Base-by-base conservation (phyloP, 371 early-diverging fungal genomes). In the Mortierella sp. region DNA sequence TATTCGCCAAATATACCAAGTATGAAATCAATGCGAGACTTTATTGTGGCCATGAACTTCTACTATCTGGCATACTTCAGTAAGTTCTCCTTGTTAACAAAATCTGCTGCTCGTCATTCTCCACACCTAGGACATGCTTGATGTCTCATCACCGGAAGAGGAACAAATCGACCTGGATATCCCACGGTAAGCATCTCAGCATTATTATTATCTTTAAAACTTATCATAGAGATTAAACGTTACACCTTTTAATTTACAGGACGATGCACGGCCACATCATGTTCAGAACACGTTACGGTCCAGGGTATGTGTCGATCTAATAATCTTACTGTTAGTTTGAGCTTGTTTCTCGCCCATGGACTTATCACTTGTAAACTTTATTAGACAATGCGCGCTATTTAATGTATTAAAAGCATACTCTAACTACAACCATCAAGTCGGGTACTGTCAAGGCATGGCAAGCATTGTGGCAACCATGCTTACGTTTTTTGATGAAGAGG, bases 401-500 rank as follows among this genome's bases (percentile, higher is more conserved):
- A 93, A 93, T 68, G 94, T 98, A 5, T 85, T 97, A 63, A 93
- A 95, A 43, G 96, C 97, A 8, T 97, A 96, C 83, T 90, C 96
- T 16, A 85, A 92, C 67, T 96, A 93, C 64, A 97, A 98, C 84
- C 68, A 86, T 22, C 94, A 94, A 66, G 94, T 97, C 26, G 98
- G 98, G 6, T 95, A 98, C 81, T 98, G 98, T 77, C 98, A 98
- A 87, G 98, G 97, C 10, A 93, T 98, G 87, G 90, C 96, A 8
- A 97, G 95, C 73, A 88, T 98, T n/a, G 96, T 90, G 0, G 96
- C 96, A 1, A 94, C 95, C 12, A 81, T 98, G 84, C 84, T 98
- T 66, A 87, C 96, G 77, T 95, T 96, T 83, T 96, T 94, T 90
- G 94, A 96, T 60, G 97, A 97, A 71, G 98, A 96, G 88, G 95